Evolutionary conservation across 768 basidiomycete genomes (phyloP).

Genomic region (Xanthoconium purpureum): DNA sequence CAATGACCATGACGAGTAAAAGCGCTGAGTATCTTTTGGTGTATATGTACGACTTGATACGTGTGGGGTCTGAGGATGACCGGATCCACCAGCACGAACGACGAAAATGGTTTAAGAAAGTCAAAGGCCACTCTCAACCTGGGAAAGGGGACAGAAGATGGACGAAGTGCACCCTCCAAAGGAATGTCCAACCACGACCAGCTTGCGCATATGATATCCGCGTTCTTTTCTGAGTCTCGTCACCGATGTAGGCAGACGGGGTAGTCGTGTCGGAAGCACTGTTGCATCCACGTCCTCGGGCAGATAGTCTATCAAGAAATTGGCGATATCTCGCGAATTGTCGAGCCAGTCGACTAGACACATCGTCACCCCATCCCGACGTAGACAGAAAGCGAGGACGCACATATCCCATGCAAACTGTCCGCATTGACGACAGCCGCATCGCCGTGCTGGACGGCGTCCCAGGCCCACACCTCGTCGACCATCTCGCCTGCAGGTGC

Average conservation of each 20-base stretch:
- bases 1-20: conserved; percentile 60
- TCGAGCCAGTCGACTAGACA: conserved; percentile 72
- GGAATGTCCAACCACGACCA: conserved; percentile 79
- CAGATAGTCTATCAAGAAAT: conserved; percentile 68
- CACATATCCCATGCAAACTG: conserved; percentile 57
- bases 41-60: not conserved
- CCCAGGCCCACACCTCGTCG: conserved; percentile 80
- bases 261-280: conserved; percentile 51
- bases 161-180: conserved; percentile 78
- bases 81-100: conserved; percentile 76
- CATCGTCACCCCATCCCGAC: not conserved
- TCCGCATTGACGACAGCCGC: conserved; percentile 67
- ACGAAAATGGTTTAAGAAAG: conserved; percentile 64
- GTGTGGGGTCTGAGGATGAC: conserved; percentile 46
- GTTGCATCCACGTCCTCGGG: conserved; percentile 40
- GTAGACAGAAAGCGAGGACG: conserved; percentile 21
- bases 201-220: conserved; percentile 52
- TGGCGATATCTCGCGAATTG: conserved; percentile 71
- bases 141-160: not conserved
- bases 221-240: conserved; percentile 38
- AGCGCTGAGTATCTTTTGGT: conserved; percentile 39
- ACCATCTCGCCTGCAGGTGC: conserved; percentile 41
- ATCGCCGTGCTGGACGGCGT: conserved; percentile 84
- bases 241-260: conserved; percentile 44
- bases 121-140: conserved; percentile 66